Evolutionary conservation across 148 eudicot genomes (phyloP).

Genomic region (Chenopodium berlandieri): DNA sequence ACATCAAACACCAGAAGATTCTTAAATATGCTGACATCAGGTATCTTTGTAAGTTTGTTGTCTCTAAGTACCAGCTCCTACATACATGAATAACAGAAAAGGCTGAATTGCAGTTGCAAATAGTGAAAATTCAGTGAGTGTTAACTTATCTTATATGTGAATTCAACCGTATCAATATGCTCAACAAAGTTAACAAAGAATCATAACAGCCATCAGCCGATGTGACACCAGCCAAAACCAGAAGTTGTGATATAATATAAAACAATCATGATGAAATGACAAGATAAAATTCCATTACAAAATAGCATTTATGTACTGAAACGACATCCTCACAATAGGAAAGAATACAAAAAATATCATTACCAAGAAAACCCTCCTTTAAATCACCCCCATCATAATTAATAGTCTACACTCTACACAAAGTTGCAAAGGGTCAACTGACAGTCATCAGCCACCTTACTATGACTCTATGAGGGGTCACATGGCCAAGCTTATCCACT

Average conservation of each 20-base stretch:
- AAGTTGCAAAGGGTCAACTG: background rate
- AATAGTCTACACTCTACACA: background rate
- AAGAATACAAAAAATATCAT: background rate
- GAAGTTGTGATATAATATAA: no score
- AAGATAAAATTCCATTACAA: no score
- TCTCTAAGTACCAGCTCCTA: conserved; percentile 96
- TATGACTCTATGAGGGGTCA: background rate
- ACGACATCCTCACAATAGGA: background rate
- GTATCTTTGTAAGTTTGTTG: conserved; percentile 75
- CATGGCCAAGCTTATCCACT: background rate
- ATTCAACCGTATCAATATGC: no score
- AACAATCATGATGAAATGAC: background rate
- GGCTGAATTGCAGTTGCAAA: background rate
- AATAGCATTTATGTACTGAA: no score
- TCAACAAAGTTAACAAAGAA: no score
- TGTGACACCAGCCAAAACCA: no score
- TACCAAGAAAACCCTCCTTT: background rate
- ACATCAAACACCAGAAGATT: conserved; percentile 81
- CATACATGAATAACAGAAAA: conserved; percentile 22
- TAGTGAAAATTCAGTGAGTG: background rate
- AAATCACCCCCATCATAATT: background rate
- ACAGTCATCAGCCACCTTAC: background rate
- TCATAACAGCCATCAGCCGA: no score
- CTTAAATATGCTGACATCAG: conserved; percentile 84
- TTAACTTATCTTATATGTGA: no score